Percentiles rank a stretch among this genome's conserved stretches.
Conservation (phyloP, 176 grass and related monocot species). For the Avena sativa region DNA sequence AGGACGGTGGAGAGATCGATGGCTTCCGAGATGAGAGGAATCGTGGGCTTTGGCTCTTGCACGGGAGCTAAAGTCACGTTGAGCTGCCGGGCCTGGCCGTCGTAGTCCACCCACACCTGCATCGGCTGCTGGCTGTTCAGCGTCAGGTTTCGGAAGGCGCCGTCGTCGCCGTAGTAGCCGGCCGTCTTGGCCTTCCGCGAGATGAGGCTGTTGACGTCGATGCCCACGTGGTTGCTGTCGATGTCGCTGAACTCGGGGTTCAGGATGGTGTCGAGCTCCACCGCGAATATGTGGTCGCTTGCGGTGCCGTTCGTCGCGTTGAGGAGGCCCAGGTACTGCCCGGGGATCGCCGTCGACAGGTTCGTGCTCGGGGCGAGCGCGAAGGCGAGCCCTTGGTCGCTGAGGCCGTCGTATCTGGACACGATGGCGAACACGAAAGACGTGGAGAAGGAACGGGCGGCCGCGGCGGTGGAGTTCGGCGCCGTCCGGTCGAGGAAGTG, state of each 20-base stretch:
- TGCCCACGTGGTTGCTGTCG: slow-evolving; percentile 63
- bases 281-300: slow-evolving; percentile 34
- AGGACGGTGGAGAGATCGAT: slow-evolving; percentile 35
- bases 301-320: not conserved
- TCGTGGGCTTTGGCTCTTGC: not conserved
- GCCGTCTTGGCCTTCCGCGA: slow-evolving; percentile 5
- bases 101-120: slow-evolving; percentile 48
- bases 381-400: slow-evolving; percentile 39
- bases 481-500: not conserved
- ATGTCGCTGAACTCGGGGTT: slow-evolving; percentile 32
- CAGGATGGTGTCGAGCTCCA: slow-evolving; percentile 52
- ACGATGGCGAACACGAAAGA: slow-evolving; percentile 44
- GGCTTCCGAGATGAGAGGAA: slow-evolving; percentile 5
- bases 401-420: not conserved
- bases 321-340: slow-evolving; percentile 38
- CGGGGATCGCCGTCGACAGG: not conserved
- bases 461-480: not conserved
- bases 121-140: slow-evolving; percentile 31
- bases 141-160: not conserved
- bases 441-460: slow-evolving; percentile 35
- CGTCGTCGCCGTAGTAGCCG: slow-evolving; percentile 3
- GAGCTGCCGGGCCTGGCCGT: not conserved
- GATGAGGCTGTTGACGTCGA: slow-evolving; percentile 62
- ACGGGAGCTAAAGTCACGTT: not conserved
- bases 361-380: slow-evolving; percentile 31